Conservation (phyloP, 2,329 filamentous ascomycete genomes). For the Fusarium nelsonii region DNA sequence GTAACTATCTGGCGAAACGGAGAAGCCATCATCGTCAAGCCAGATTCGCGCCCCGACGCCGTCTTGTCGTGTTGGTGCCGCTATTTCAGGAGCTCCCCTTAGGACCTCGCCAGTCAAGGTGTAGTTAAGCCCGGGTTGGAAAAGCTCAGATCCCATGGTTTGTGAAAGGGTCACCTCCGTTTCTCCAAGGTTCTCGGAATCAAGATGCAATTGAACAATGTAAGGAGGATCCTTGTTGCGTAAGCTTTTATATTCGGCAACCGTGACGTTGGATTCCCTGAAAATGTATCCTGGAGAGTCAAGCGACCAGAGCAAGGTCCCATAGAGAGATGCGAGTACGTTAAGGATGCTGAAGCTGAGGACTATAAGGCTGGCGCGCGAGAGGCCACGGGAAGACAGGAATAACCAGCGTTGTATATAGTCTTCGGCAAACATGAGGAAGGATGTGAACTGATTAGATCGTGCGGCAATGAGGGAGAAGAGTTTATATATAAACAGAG, state of each 20-base stretch:
- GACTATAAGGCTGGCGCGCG: background rate
- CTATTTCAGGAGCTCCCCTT: background rate
- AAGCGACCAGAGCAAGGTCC: background rate
- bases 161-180: background rate
- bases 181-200: background rate
- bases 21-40: background rate
- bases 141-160: background rate
- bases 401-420: background rate
- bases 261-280: background rate
- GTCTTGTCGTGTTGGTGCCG: background rate
- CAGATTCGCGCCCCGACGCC: background rate
- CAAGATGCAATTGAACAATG: background rate
- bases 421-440: background rate
- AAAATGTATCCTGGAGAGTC: background rate
- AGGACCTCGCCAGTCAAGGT: background rate
- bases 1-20: background rate
- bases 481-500: background rate
- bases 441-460: background rate
- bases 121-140: background rate
- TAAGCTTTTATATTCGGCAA: background rate
- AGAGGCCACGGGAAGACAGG: background rate
- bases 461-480: background rate
- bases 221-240: background rate
- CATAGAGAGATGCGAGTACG: background rate
- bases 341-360: background rate